These are phyloP conservation scores for Colletotrichum salicis DNA, from an alignment of 2,329 filamentous ascomycete species.

Conservation along the genomic window DNA sequence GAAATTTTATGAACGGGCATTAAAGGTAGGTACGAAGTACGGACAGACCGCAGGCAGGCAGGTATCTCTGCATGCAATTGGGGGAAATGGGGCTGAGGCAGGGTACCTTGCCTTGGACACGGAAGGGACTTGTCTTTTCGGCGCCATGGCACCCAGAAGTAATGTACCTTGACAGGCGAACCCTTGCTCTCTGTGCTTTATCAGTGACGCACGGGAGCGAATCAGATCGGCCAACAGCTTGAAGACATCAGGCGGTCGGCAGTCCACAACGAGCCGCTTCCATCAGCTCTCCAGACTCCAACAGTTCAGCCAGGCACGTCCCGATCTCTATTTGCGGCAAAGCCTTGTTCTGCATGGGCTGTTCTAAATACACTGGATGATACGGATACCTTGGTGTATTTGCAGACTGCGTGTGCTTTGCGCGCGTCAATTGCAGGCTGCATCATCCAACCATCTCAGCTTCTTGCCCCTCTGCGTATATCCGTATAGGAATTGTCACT, in stretches of 20 bases:
- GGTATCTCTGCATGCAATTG: constrained; percentile 16
- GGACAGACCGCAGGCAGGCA: not conserved
- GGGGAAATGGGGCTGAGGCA: constrained; percentile 31
- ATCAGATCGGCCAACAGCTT: constrained; percentile 22
- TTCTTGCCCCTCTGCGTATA: not conserved
- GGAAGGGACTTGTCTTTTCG: not conserved
- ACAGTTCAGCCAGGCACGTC: not conserved
- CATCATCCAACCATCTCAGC: constrained; percentile 16
- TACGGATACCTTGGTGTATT: no score
- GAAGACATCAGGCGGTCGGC: constrained; percentile 27
- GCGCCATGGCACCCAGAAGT: constrained; percentile 10
- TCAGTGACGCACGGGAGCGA: constrained; percentile 31
- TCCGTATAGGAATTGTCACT: not conserved
- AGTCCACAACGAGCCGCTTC: constrained; percentile 19
- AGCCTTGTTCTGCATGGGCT: not conserved
- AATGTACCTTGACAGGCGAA: constrained; percentile 30
- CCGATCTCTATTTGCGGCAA: not conserved
- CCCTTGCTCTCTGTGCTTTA: constrained; percentile 28
- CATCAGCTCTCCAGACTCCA: not conserved
- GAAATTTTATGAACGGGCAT: constrained; percentile 33
- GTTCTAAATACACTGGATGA: no score
- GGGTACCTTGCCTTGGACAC: constrained; percentile 5
- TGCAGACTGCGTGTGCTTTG: not conserved
- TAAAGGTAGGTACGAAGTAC: not conserved
- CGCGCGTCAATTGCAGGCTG: constrained; percentile 17